Evolutionary conservation across 1,284 basidiomycete genomes (phyloP), one percentile per base, ranked within the genome.

Genomic region (Thelephora terrestris): DNA sequence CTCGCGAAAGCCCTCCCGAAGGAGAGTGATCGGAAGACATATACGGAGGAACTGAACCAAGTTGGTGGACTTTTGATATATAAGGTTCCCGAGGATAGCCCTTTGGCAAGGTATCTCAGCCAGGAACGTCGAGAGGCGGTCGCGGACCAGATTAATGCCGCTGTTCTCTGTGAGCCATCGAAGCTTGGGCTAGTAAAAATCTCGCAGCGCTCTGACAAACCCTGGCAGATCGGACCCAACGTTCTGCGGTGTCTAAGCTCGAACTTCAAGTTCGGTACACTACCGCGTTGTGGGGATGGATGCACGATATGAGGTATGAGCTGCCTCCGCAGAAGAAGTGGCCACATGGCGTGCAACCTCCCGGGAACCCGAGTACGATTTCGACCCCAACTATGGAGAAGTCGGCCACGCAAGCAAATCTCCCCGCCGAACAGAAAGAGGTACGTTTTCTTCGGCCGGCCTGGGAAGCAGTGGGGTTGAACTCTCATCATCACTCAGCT

Each of bases 61-160:
- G 87, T 94, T 2, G 74, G 77, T 16, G 84, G 81, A 0, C 64
- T 94, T 25, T 69, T 95, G 35, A 87, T 83, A 4, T 93, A 92
- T 60, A 71, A 69, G 21, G 71, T 79, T 3, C 84, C 90, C 0
- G 85, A 90, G 61, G 70, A 70, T 43, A 85, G 84, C 52, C 76
- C 71, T 40, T 70, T 89, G 54, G 69, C 76, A 14, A 75, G 71
- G 45, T 92, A 92, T 61, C 64, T 94, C 50, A 73, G 75, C 46
- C 79, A 83, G 60, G 77, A 76, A 50, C 69, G 89, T 50, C 74
- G 91, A 47, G 82, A 86, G 55, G 78, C 78, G 5, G 74, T 94
- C 5, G 91, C 91, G 1, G 84, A 89, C 50, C 87, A 92, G 65
- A 81, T 95, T 47, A 87, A 93, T 55, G 76, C 78, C 44, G 91